Evolutionary conservation across 2,329 filamentous ascomycete species (phyloP), one percentile per base, ranked within the genome.

Genomic region (Fusarium anthophilum): DNA sequence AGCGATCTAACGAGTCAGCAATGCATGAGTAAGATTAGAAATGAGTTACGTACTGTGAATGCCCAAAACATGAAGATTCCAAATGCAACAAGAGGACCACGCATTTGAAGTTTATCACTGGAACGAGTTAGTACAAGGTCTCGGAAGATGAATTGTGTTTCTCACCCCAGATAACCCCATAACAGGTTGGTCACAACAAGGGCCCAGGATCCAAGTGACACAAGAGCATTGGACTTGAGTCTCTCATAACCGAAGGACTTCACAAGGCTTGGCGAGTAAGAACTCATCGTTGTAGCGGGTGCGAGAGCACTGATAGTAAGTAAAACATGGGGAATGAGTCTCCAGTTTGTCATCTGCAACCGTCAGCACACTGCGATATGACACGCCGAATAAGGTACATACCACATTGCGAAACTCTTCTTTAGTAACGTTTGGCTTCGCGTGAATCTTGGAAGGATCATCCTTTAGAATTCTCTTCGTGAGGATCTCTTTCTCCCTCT

Each of bases 331-430:
- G 82, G 79, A 13, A 83, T 68, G 12, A 84, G 76, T 26, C 69
- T 78, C 82, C 81, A 83, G 73, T 83, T 83, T 20, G 81, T 82
- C 22, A 83, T 74, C 79, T 83, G 30, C 18, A 14, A 7, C 24
- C 12, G 38, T 72, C 53, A 76, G 67, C 30, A 55, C 26, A 18
- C 8, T 20, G 9, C 3, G 6, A 5, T 15, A 24, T 28, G 7
- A 30, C 20, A 48, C 3, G 20, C 12, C 10, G 17, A 18, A 9
- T 14, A 69, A 67, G 8, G 26, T 43, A 66, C 74, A 47, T 73
- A 83, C 82, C 26, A 81, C 81, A 20, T 75, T 76, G 61, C 78
- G 81, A 47, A 83, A 70, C 61, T 83, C 83, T 17, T 75, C 69
- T 57, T 73, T 72, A 26, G 77, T 81, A 43, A 84, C 79, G 37